These are phyloP conservation scores for Aspergillus sp. DNA, from an alignment of 2,329 filamentous ascomycete genomes.

Conservation along the genomic window DNA sequence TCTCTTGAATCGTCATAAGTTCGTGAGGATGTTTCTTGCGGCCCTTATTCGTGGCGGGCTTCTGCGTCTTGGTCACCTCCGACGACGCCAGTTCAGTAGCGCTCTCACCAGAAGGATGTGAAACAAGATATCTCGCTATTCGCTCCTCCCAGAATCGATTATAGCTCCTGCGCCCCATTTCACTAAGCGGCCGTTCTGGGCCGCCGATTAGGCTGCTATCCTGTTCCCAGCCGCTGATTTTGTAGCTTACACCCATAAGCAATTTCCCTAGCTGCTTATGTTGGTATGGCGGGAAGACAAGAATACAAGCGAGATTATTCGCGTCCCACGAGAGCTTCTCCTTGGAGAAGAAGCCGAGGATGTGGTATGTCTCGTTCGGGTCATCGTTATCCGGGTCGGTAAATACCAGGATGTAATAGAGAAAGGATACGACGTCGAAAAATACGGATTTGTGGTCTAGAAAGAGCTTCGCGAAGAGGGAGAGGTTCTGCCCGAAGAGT, in stretches of 20 bases:
- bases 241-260: constrained; percentile 91
- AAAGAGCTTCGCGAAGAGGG: constrained; percentile 94
- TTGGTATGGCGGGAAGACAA: constrained; percentile 95
- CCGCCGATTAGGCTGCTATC: constrained; percentile 72
- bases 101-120: constrained; percentile 34
- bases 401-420: constrained; percentile 89
- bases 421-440: constrained; percentile 91
- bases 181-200: constrained; percentile 89
- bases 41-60: constrained; percentile 22
- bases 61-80: constrained; percentile 28
- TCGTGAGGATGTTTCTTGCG: constrained; percentile 47
- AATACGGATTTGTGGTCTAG: constrained; percentile 98
- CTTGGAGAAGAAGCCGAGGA: constrained; percentile 97
- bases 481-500: constrained; percentile 93
- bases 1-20: constrained; percentile 65
- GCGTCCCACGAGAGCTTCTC: constrained; percentile 99
- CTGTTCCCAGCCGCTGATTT: constrained; percentile 76
- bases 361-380: constrained; percentile 48
- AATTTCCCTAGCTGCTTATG: constrained; percentile 82
- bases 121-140: constrained; percentile 67
- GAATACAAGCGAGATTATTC: constrained; percentile 94
- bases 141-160: constrained; percentile 82
- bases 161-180: constrained; percentile 81
- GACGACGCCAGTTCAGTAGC: constrained; percentile 22
- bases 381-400: constrained; percentile 50